phyloP scores from a whole-genome alignment of 2,329 filamentous ascomycete species.

The Alternaria postmessia region DNA sequence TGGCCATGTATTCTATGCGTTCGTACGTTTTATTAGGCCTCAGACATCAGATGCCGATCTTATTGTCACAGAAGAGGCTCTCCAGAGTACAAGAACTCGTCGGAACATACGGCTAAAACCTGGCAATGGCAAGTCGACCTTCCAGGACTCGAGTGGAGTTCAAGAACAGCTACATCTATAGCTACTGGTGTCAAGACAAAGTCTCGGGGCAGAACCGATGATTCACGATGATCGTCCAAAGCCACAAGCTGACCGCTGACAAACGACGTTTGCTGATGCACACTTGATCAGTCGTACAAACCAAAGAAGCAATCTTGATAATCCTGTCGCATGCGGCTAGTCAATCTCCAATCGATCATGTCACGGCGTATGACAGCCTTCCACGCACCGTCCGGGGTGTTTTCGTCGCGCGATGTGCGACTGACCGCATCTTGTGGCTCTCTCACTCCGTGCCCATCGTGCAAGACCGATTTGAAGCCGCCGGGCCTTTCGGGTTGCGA shows the following conservation, averaged over 20 bases:
- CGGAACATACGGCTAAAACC: slow-evolving; percentile 8
- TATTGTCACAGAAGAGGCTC: slow-evolving; percentile 36
- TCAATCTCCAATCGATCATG: not conserved
- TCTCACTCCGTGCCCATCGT: not conserved
- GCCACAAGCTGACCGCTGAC: not conserved
- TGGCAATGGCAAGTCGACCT: not conserved
- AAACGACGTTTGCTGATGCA: not conserved
- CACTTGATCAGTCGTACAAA: not conserved
- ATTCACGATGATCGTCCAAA: not conserved
- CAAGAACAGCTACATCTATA: not conserved
- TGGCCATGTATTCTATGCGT: slow-evolving; percentile 41
- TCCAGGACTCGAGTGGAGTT: not conserved
- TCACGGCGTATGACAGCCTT: not conserved
- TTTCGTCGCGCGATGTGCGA: not conserved
- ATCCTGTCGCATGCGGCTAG: not conserved
- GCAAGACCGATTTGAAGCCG: not conserved
- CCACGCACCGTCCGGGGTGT: not conserved
- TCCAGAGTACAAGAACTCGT: slow-evolving; percentile 41
- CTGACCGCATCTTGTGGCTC: not conserved
- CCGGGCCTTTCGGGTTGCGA: slow-evolving; percentile 18
- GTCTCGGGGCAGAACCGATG: not conserved
- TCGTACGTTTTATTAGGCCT: slow-evolving; percentile 34
- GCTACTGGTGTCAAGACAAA: not conserved
- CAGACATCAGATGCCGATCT: slow-evolving; percentile 35
- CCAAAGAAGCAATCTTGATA: not conserved